Evolutionary conservation across 2,329 filamentous ascomycete species (phyloP).

Genomic region (Monilinia laxa): DNA sequence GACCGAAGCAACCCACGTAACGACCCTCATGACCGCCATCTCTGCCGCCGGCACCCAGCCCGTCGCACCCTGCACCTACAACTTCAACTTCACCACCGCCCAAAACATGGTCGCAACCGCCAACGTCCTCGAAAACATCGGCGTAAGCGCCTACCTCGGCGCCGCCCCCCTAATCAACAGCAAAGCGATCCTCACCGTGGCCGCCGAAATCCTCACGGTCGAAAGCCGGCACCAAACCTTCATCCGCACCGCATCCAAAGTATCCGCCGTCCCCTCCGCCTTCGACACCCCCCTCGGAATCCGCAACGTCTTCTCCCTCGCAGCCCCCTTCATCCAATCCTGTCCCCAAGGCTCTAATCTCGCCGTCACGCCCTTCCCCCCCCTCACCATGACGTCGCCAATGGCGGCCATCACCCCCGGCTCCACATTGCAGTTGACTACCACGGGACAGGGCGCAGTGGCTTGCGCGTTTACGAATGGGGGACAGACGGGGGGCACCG

Average conservation of each 20-base stretch:
- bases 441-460: slow-evolving; percentile 52
- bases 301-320: slow-evolving; percentile 70
- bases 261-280: slow-evolving; percentile 62
- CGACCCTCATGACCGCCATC: slow-evolving; percentile 58
- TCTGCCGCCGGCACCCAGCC: slow-evolving; percentile 62
- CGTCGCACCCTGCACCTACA: slow-evolving; percentile 68
- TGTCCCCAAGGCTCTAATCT: slow-evolving; percentile 67
- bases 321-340: slow-evolving; percentile 67
- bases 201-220: slow-evolving; percentile 69
- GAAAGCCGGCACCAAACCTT: slow-evolving; percentile 74
- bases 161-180: slow-evolving; percentile 64
- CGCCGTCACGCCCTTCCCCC: slow-evolving; percentile 62
- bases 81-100: slow-evolving; percentile 67
- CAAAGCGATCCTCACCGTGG: slow-evolving; percentile 60
- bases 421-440: slow-evolving; percentile 50
- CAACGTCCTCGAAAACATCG: slow-evolving; percentile 68
- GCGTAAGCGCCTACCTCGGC: slow-evolving; percentile 70
- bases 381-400: slow-evolving; percentile 51
- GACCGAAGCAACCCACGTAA: slow-evolving; percentile 64
- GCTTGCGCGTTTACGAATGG: slow-evolving; percentile 69
- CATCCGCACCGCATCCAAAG: slow-evolving; percentile 60
- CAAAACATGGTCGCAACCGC: slow-evolving; percentile 67
- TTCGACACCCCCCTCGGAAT: slow-evolving; percentile 70
- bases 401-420: slow-evolving; percentile 45
- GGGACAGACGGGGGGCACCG: slow-evolving; percentile 54